Evolutionary conservation across 2,329 filamentous ascomycete genomes (phyloP).

Genomic region (Lasiodiplodia sp.): DNA sequence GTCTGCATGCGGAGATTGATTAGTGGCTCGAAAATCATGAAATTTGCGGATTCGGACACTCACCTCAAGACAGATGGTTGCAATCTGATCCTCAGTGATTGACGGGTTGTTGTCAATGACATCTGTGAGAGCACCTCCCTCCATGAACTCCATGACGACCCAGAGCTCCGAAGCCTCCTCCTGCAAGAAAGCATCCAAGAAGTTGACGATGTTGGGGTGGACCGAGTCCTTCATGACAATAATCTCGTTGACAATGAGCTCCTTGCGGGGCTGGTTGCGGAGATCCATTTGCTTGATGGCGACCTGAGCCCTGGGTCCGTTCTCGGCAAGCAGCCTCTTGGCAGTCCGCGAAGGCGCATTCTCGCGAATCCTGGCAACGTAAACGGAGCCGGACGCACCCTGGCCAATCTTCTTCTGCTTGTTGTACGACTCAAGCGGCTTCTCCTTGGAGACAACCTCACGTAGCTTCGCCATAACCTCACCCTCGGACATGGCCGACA

Average conservation of each 20-base stretch:
- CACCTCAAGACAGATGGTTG: constrained; percentile 96
- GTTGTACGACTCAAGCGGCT: constrained; percentile 92
- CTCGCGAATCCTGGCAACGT: constrained; percentile 95
- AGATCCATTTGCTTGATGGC: constrained; percentile 99
- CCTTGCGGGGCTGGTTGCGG: constrained; percentile 94
- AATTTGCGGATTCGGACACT: constrained; percentile 40
- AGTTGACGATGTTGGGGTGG: constrained; percentile 99
- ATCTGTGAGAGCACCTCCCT: constrained; percentile 95
- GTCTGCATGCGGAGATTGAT: constrained; percentile 64
- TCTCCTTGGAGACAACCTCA: constrained; percentile 93
- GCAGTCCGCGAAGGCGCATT: constrained; percentile 82
- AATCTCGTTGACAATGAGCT: constrained; percentile 98
- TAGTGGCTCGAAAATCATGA: not conserved
- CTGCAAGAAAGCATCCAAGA: constrained; percentile 93
- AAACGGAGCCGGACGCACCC: constrained; percentile 96
- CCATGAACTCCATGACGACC: constrained; percentile 99
- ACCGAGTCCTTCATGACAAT: constrained; percentile 99
- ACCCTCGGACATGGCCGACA: constrained; percentile 97
- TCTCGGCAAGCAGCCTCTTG: constrained; percentile 76
- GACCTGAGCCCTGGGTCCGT: constrained; percentile 85
- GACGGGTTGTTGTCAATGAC: constrained; percentile 97
- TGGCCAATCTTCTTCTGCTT: constrained; percentile 99
- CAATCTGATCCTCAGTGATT: constrained; percentile 96
- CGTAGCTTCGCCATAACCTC: constrained; percentile 97
- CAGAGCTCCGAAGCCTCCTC: constrained; percentile 96